Percentiles rank a stretch among this genome's conserved stretches.
Evolutionary conservation across 2,329 filamentous ascomycete species (phyloP).

Genomic region (Graphiopsis chlorocephala): DNA sequence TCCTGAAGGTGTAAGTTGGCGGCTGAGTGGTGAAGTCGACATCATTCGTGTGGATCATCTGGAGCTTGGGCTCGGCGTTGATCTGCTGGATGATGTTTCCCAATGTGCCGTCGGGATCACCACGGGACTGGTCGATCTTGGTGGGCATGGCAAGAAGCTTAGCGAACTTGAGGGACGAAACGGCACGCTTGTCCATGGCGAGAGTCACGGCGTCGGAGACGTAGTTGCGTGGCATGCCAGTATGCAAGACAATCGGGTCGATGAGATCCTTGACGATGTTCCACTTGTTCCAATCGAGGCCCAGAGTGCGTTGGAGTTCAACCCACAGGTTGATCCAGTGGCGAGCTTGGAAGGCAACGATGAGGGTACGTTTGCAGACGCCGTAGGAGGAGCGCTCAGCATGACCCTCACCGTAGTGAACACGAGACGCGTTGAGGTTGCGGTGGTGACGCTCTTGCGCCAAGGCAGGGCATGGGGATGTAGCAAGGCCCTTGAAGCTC

Average conservation of each 20-base stretch:
- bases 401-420: background rate
- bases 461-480: background rate
- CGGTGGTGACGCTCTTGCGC: background rate
- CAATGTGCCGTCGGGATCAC: background rate
- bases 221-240: background rate
- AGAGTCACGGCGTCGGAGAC: background rate
- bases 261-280: background rate
- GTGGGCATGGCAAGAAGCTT: background rate
- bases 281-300: background rate
- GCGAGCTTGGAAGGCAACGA: background rate
- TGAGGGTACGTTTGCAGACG: background rate
- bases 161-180: background rate
- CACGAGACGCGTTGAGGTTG: background rate
- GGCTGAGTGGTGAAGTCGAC: background rate
- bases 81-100: background rate
- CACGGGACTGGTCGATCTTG: background rate
- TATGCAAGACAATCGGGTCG: background rate
- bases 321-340: background rate
- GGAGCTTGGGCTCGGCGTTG: background rate
- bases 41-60: background rate
- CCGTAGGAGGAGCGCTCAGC: background rate
- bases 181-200: background rate
- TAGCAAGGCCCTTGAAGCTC: background rate
- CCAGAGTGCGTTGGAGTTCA: no score
- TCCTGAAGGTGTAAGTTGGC: background rate